These are phyloP conservation scores for Sporothrix phasma DNA, from an alignment of 2,329 filamentous ascomycete species.

Conservation along the genomic window DNA sequence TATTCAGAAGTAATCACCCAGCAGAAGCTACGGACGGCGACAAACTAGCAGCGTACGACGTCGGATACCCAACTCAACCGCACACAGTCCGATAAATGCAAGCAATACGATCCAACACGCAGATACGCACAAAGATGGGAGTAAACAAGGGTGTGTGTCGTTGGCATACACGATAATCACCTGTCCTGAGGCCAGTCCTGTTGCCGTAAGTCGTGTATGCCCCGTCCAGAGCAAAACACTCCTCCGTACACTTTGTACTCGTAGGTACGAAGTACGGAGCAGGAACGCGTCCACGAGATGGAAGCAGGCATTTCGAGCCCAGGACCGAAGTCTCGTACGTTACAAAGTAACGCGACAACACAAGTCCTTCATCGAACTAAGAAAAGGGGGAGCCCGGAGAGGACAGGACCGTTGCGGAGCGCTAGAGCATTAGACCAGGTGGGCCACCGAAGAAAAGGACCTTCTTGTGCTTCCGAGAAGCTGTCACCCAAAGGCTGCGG, in stretches of 20 bases:
- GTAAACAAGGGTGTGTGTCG: background rate
- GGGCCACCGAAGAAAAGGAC: background rate
- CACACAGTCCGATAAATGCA: background rate
- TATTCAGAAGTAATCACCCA: too few relatives aligned
- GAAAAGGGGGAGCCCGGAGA: background rate
- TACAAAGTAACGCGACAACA: background rate
- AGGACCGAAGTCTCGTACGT: background rate
- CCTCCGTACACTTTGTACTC: too few relatives aligned
- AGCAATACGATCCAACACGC: background rate
- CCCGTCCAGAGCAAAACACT: background rate
- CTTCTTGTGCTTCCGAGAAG: background rate
- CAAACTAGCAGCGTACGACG: too few relatives aligned
- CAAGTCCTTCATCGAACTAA: background rate
- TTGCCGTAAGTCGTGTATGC: background rate
- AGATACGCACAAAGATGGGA: background rate
- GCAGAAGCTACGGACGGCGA: too few relatives aligned
- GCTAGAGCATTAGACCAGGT: background rate
- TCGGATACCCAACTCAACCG: background rate
- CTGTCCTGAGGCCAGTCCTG: too few relatives aligned
- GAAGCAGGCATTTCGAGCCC: background rate
- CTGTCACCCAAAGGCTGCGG: background rate
- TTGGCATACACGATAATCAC: too few relatives aligned
- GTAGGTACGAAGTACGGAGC: too few relatives aligned
- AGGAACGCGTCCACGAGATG: background rate
- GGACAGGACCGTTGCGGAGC: slow-evolving; percentile 5